Evolutionary conservation across 169 alveolate species (phyloP).

Genomic region (Eimeria sp.): DNA sequence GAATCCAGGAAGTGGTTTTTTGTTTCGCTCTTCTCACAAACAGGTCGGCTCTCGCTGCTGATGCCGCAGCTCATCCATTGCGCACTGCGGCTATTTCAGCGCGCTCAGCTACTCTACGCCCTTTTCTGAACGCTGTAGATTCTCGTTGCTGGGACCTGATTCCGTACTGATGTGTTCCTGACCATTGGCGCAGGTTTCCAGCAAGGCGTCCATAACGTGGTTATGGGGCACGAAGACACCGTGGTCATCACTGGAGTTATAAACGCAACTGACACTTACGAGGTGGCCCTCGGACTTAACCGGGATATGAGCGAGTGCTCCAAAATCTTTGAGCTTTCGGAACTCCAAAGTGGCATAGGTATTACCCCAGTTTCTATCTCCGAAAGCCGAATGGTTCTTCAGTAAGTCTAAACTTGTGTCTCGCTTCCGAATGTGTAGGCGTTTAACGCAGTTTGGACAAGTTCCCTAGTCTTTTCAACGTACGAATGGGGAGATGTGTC

Average conservation of each 20-base stretch:
- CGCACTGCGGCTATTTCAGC: background rate
- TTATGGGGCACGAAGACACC: constrained; percentile 59
- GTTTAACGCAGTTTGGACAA: background rate
- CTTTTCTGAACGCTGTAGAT: background rate
- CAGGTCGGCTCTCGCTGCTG: constrained; percentile 4
- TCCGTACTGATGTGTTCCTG: background rate
- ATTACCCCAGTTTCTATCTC: constrained; percentile 28
- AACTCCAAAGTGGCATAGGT: constrained; percentile 11
- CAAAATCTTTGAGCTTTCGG: background rate
- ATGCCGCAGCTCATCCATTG: background rate
- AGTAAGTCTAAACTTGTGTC: constrained; percentile 18
- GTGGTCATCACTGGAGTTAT: constrained; percentile 53
- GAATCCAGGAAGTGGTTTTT: constrained; percentile 46
- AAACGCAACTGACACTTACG: constrained; percentile 69
- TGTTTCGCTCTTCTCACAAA: constrained; percentile 44
- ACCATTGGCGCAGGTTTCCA: constrained; percentile 46
- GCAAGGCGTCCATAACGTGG: constrained; percentile 68
- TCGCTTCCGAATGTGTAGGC: background rate
- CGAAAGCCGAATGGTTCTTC: constrained; percentile 71
- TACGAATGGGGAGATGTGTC: background rate
- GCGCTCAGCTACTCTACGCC: background rate
- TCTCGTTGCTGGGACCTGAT: background rate
- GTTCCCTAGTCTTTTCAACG: background rate
- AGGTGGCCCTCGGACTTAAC: constrained; percentile 49
- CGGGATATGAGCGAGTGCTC: constrained; percentile 59